Evolutionary conservation across 2,329 filamentous ascomycete genomes (phyloP).

Genomic region (Fusarium ramigenum): DNA sequence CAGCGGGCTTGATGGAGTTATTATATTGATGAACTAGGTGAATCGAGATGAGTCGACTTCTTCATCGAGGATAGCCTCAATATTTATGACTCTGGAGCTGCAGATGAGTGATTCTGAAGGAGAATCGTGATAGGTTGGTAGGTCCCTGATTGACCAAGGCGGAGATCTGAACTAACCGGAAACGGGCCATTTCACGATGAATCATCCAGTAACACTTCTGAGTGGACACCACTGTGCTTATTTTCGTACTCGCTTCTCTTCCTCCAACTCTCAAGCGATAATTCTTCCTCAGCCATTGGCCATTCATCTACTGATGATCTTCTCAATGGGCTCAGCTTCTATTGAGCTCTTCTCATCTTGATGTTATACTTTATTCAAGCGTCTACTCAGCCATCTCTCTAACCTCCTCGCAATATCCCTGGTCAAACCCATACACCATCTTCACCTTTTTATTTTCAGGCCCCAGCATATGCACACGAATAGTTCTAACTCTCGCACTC

Average conservation of each 20-base stretch:
- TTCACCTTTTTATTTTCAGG: background rate
- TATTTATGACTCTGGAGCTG: background rate
- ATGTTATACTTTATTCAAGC: fast-evolving
- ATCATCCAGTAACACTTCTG: background rate
- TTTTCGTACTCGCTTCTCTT: background rate
- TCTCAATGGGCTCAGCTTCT: fast-evolving
- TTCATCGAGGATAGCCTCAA: background rate
- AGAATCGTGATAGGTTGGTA: background rate
- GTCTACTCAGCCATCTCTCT: background rate
- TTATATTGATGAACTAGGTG: background rate
- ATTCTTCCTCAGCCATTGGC: fast-evolving
- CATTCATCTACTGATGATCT: background rate
- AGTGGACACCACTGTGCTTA: background rate
- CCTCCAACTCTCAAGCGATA: background rate
- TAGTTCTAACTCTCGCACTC: conserved; percentile 1
- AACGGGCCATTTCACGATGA: background rate
- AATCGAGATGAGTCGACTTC: conserved; percentile 12
- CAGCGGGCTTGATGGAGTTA: fast-evolving
- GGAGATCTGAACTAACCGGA: background rate
- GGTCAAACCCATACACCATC: conserved; percentile 18
- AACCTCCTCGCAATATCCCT: conserved; percentile 1
- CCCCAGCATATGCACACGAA: conserved; percentile 5
- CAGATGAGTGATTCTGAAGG: background rate
- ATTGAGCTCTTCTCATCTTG: fast-evolving
- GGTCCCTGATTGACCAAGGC: too few species aligned